Conservation (phyloP, 192 early-diverging fungal genomes). For the Dissophora ornata region DNA sequence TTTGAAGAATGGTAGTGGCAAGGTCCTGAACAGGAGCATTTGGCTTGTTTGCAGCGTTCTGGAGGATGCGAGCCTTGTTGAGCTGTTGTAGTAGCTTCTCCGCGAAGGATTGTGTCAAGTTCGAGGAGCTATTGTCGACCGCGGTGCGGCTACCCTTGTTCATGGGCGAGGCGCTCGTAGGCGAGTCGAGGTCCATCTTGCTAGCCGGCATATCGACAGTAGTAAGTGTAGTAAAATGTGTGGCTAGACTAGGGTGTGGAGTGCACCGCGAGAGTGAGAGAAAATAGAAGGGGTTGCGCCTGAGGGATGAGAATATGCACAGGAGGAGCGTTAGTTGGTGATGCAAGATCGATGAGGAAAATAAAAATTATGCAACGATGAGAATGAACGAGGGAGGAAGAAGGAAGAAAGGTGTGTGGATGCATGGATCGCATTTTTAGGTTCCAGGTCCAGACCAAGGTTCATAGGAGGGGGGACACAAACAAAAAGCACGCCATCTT, state of each 20-base stretch:
- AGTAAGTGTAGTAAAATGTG: too few species aligned
- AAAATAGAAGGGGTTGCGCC: too few species aligned
- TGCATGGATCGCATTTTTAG: neutral
- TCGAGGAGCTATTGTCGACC: neutral
- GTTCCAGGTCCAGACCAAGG: neutral
- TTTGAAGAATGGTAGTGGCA: constrained; percentile 23
- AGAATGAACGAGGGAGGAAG: neutral
- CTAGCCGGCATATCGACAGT: constrained; percentile 12
- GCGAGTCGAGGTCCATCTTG: constrained; percentile 24
- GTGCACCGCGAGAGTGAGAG: too few species aligned
- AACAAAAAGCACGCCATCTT: constrained; percentile 28
- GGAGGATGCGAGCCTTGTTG: constrained; percentile 27
- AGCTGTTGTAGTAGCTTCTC: constrained; percentile 41
- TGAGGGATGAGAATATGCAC: neutral
- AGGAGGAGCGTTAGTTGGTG: neutral
- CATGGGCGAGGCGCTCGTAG: neutral
- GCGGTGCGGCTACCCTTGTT: neutral
- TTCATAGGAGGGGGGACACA: neutral
- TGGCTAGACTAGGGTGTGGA: too few species aligned
- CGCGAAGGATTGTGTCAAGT: constrained; percentile 1
- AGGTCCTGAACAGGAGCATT: constrained; percentile 11
- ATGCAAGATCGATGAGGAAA: neutral
- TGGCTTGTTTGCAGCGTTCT: constrained; percentile 11
- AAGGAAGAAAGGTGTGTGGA: neutral
- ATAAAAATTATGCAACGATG: neutral